Evolutionary conservation across 1,139 yeast genomes (phyloP).

Genomic region (Hansenula sp.): DNA sequence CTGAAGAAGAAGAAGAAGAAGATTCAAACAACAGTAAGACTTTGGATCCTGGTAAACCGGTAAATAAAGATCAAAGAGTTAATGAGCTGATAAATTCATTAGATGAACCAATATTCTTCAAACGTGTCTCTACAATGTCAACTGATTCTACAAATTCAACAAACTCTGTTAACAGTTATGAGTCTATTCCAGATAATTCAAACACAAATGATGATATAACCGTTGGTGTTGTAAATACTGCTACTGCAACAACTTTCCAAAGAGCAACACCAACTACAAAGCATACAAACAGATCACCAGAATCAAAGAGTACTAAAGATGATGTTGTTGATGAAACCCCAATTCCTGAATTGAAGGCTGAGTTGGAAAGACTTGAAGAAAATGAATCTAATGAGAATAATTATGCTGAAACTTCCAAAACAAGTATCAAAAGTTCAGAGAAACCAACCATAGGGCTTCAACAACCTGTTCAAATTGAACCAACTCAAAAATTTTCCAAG

Average conservation of each 20-base stretch:
- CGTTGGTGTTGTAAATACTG: constrained; percentile 12
- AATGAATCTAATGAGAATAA: neutral
- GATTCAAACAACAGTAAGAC: constrained; percentile 19
- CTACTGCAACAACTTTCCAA: constrained; percentile 14
- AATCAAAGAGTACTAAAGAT: neutral
- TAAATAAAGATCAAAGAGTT: constrained; percentile 11
- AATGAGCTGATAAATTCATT: constrained; percentile 20
- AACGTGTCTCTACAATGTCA: constrained; percentile 31
- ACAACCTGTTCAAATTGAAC: constrained; percentile 1
- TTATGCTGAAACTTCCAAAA: neutral
- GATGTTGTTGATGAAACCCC: neutral
- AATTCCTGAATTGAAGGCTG: neutral
- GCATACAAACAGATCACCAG: constrained; percentile 9
- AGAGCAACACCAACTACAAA: constrained; percentile 16
- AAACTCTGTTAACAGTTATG: constrained; percentile 10
- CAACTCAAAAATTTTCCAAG: neutral
- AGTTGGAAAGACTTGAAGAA: neutral
- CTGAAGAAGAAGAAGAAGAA: constrained; percentile 4
- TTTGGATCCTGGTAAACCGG: constrained; percentile 40
- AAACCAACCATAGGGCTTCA: neutral
- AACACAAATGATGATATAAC: constrained; percentile 9
- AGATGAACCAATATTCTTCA: constrained; percentile 34
- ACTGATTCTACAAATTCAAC: constrained; percentile 9
- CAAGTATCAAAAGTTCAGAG: no score
- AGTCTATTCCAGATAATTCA: constrained; percentile 11